A percentile compares a stretch with the other conserved stretches of the same genome.
phyloP scores from a whole-genome alignment of 805 yeast genomes.

The Cyberlindnera xishuangbannaensis region DNA sequence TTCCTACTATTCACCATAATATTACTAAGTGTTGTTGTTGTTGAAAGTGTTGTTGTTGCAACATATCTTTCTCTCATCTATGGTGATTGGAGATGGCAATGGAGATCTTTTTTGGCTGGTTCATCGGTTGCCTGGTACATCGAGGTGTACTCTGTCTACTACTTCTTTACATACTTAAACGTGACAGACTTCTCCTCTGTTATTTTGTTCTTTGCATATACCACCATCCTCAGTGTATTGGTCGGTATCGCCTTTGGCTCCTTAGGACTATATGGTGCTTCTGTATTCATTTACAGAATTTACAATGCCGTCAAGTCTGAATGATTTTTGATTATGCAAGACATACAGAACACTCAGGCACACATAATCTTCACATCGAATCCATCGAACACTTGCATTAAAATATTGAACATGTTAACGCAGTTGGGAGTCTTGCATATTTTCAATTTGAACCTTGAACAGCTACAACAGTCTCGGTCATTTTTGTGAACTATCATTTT shows the following conservation, averaged over 20 bases:
- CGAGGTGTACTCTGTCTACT: conserved; percentile 60
- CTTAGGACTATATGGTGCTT: conserved; percentile 62
- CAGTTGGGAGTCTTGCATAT: too few species aligned
- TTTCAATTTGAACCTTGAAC: too few species aligned
- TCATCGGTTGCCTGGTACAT: conserved; percentile 69
- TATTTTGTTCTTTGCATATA: conserved; percentile 65
- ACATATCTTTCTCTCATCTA: conserved; percentile 56
- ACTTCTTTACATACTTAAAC: conserved; percentile 50
- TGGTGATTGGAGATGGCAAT: conserved; percentile 68
- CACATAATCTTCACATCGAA: not conserved
- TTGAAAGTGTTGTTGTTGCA: conserved; percentile 68
- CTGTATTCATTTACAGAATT: conserved; percentile 56
- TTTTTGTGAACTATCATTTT: too few species aligned
- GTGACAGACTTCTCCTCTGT: conserved; percentile 63
- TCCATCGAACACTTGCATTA: not conserved
- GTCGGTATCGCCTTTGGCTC: conserved; percentile 73
- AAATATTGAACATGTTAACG: not conserved
- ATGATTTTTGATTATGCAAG: too few species aligned
- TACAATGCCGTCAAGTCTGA: conserved; percentile 55
- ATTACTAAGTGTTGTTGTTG: conserved; percentile 54
- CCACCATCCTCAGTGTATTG: conserved; percentile 54
- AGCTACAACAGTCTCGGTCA: too few species aligned
- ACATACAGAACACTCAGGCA: too few species aligned
- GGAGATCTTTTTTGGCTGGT: conserved; percentile 72
- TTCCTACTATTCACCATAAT: conserved; percentile 59